phyloP scores from a whole-genome alignment of 305 asterid species.

The Solanum hybrid region DNA sequence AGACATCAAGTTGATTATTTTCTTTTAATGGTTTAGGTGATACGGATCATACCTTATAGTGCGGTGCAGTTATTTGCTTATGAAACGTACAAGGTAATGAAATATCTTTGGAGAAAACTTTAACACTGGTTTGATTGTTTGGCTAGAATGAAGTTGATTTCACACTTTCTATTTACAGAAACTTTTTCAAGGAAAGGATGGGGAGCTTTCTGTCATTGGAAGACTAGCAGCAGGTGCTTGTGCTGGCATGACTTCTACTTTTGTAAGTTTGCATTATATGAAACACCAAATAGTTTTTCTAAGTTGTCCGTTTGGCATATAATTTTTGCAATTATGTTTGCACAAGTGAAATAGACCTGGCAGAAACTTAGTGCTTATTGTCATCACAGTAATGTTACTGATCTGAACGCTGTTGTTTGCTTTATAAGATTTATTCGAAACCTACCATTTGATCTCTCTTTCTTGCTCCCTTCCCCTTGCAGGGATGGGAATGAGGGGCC shows the following conservation, averaged over 20 bases:
- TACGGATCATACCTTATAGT: constrained; percentile 82
- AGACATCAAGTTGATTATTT: neutral
- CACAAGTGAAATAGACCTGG: neutral
- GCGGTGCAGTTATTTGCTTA: constrained; percentile 87
- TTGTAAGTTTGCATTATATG: constrained; percentile 49
- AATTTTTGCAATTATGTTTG: neutral
- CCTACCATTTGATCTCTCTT: neutral
- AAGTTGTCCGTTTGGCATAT: neutral
- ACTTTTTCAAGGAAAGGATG: constrained; percentile 61
- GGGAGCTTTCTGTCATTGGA: constrained; percentile 76
- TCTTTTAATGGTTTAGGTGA: constrained; percentile 41
- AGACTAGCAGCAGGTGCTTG: constrained; percentile 99
- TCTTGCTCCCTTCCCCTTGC: neutral
- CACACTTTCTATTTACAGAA: constrained; percentile 32
- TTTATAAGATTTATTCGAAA: neutral
- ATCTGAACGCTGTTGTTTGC: neutral
- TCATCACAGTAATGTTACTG: neutral
- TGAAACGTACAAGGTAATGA: constrained; percentile 34
- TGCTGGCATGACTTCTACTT: constrained; percentile 99
- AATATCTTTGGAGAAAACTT: constrained; percentile 3
- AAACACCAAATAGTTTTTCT: neutral
- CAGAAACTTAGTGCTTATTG: neutral
- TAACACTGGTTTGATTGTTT: neutral
- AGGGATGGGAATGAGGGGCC: neutral
- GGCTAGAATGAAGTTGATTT: neutral